Percentiles rank a stretch among this genome's conserved stretches.
These are phyloP conservation scores for Trichoderma sp. DNA, from an alignment of 2,329 filamentous ascomycete genomes.

Conservation along the genomic window DNA sequence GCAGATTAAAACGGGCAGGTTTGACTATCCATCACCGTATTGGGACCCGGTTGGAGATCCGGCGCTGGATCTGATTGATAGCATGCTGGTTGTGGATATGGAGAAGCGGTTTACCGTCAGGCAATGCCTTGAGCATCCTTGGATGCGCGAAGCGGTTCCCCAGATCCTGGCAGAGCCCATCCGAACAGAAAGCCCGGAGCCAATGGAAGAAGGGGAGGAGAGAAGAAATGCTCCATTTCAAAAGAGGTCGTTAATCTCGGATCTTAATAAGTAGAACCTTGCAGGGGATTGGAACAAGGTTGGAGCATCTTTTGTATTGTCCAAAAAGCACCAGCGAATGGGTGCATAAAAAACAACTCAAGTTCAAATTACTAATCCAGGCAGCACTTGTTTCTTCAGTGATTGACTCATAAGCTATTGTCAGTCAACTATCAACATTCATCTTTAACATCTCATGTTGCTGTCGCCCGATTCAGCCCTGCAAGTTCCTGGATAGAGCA, in stretches of 20 bases:
- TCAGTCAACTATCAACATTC: no score
- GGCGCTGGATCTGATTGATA: conserved; percentile 74
- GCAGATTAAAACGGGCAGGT: conserved; percentile 82
- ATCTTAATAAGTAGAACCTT: background rate
- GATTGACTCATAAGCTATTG: no score
- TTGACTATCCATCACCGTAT: conserved; percentile 88
- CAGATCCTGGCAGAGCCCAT: background rate
- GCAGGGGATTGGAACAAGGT: background rate
- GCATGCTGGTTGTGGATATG: conserved; percentile 88
- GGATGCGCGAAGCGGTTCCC: conserved; percentile 45
- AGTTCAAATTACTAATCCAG: background rate
- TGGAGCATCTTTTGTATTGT: background rate
- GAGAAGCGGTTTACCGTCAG: conserved; percentile 84
- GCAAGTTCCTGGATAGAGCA: background rate
- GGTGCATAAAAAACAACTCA: background rate
- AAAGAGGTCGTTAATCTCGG: background rate
- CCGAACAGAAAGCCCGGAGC: background rate
- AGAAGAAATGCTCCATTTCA: background rate
- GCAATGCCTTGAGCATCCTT: conserved; percentile 87
- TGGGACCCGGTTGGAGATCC: conserved; percentile 85
- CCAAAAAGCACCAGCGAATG: background rate
- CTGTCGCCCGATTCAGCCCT: background rate
- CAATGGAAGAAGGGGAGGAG: background rate
- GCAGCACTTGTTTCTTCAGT: background rate
- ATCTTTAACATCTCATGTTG: background rate